Evolutionary conservation across 345 rosid genomes (phyloP).

Genomic region (Syzygium jambos): DNA sequence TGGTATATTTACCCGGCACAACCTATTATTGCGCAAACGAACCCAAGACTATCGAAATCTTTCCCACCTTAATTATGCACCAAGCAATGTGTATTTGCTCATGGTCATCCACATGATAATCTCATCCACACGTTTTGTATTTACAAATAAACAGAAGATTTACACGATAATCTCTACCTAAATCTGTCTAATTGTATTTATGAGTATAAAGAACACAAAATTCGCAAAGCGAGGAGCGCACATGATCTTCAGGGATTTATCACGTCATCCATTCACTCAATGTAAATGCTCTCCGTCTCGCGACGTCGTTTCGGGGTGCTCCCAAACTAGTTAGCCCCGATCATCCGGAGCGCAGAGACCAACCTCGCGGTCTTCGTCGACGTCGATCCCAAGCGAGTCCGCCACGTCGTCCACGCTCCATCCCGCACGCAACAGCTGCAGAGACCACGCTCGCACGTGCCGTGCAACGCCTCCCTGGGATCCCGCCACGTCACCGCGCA

Average conservation of each 20-base stretch:
- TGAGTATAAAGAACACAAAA: not conserved
- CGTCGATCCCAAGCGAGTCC: conserved; percentile 38
- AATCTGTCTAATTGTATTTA: not conserved
- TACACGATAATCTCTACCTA: not conserved
- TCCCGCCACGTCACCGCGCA: not conserved
- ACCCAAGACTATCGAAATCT: not conserved
- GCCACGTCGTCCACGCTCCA: conserved; percentile 55
- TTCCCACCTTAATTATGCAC: not conserved
- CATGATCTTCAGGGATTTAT: not conserved
- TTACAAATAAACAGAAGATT: not conserved
- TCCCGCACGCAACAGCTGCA: conserved; percentile 39
- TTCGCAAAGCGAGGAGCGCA: not conserved
- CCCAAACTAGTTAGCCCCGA: not conserved
- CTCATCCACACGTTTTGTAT: not conserved
- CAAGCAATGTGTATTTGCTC: not conserved
- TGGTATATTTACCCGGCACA: not conserved
- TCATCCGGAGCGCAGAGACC: not conserved
- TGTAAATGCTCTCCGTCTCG: not conserved
- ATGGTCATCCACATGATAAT: not conserved
- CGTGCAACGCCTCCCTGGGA: conserved; percentile 4
- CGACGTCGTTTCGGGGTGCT: not conserved
- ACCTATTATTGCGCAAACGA: not conserved
- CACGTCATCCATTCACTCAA: not conserved
- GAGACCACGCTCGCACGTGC: conserved; percentile 15
- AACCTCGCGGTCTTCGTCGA: not conserved